These are phyloP conservation scores for Fomitopsis betulina DNA, from an alignment of 1,284 basidiomycete genomes.

Conservation along the genomic window DNA sequence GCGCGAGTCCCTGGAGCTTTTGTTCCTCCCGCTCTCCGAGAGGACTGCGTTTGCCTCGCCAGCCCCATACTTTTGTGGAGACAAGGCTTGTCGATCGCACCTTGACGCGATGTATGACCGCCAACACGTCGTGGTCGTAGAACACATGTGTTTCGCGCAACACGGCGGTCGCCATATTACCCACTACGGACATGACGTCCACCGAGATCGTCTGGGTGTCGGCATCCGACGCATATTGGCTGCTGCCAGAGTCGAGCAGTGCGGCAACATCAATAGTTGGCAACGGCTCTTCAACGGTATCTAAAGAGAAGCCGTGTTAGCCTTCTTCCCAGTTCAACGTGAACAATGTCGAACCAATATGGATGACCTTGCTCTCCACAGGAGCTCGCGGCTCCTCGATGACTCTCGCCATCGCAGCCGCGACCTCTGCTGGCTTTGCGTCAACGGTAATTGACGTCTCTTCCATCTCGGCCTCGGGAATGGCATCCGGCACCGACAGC, in stretches of 20 bases:
- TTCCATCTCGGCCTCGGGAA: neutral
- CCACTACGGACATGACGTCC: constrained; percentile 58
- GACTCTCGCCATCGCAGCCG: neutral
- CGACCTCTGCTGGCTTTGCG: neutral
- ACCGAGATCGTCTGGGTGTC: constrained; percentile 61
- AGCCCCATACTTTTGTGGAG: constrained; percentile 66
- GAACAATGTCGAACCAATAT: constrained; percentile 7
- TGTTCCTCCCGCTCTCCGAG: constrained; percentile 53
- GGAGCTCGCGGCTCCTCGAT: neutral
- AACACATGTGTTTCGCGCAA: constrained; percentile 47
- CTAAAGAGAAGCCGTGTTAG: constrained; percentile 22
- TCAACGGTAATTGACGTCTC: neutral
- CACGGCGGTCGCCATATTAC: constrained; percentile 42
- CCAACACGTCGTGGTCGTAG: constrained; percentile 67
- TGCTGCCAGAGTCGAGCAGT: constrained; percentile 32
- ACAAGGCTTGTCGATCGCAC: constrained; percentile 60
- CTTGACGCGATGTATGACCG: constrained; percentile 65
- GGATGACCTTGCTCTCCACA: constrained; percentile 2
- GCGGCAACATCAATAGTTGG: constrained; percentile 46
- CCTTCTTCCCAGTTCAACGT: neutral
- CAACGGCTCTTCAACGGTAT: constrained; percentile 38
- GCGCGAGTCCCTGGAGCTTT: constrained; percentile 65
- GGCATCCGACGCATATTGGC: constrained; percentile 26
- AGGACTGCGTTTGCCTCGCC: constrained; percentile 54
- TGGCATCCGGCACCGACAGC: neutral